These are phyloP conservation scores for Echium plantagineum DNA, from an alignment of 257 asterid genomes.

Conservation along the genomic window DNA sequence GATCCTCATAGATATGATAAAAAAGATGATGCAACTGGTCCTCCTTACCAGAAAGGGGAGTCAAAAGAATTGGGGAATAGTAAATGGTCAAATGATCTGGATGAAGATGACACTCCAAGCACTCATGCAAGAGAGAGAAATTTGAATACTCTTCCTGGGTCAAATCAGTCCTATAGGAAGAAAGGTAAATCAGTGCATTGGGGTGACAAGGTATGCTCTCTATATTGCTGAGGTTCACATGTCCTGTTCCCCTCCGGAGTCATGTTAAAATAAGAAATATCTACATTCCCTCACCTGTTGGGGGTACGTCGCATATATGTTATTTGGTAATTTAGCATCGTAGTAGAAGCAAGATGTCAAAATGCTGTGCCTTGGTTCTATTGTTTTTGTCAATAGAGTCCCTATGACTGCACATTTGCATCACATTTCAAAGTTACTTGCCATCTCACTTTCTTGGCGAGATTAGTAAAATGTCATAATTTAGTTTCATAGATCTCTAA, in stretches of 20 bases:
- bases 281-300: background rate
- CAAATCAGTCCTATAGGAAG: slow-evolving; percentile 47
- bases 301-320: background rate
- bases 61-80: slow-evolving; percentile 81
- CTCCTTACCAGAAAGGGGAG: slow-evolving; percentile 35
- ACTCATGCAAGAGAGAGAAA: slow-evolving; percentile 28
- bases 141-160: slow-evolving; percentile 36
- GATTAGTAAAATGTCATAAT: too few relatives aligned
- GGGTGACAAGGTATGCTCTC: slow-evolving; percentile 81
- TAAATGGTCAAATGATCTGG: slow-evolving; percentile 86
- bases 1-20: slow-evolving; percentile 33
- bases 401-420: too few relatives aligned
- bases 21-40: slow-evolving; percentile 26
- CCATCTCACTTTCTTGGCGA: too few relatives aligned
- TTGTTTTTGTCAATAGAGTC: too few relatives aligned
- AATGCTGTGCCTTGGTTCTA: too few relatives aligned
- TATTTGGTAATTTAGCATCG: too few relatives aligned
- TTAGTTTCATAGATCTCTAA: too few relatives aligned
- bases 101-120: slow-evolving; percentile 47
- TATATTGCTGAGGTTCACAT: background rate
- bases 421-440: too few relatives aligned
- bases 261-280: background rate
- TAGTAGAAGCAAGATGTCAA: too few relatives aligned
- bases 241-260: background rate
- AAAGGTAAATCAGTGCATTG: slow-evolving; percentile 93